Conservation (phyloP, 176 grass and related monocot genomes). For the Calamus simplicifolius region DNA sequence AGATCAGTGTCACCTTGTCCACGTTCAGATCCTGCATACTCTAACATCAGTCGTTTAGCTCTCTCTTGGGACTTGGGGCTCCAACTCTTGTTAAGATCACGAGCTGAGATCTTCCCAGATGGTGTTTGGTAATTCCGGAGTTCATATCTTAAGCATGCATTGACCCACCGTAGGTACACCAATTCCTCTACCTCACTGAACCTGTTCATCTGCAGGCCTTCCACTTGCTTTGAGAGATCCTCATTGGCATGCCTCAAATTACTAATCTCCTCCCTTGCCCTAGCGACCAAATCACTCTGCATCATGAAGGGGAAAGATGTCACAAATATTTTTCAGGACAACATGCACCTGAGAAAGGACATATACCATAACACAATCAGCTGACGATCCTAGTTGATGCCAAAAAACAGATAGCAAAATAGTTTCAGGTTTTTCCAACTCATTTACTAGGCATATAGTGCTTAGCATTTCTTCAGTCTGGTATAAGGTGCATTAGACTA, state of each 20-base stretch:
- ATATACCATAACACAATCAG: too few species aligned
- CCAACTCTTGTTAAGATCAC: constrained; percentile 72
- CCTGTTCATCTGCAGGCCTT: constrained; percentile 89
- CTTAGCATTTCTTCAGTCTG: too few species aligned
- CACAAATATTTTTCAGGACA: too few species aligned
- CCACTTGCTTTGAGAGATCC: constrained; percentile 91
- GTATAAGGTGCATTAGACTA: too few species aligned
- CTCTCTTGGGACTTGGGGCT: constrained; percentile 83
- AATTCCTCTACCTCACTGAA: constrained; percentile 95
- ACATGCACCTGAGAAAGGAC: too few species aligned
- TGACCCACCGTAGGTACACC: constrained; percentile 94
- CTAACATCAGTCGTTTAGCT: constrained; percentile 75
- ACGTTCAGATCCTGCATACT: constrained; percentile 84
- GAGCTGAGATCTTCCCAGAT: constrained; percentile 57
- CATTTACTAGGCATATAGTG: too few species aligned
- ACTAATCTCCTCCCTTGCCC: constrained; percentile 67
- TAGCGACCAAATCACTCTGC: constrained; percentile 66
- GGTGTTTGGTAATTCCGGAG: constrained; percentile 72
- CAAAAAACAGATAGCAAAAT: too few species aligned
- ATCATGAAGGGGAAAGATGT: neutral
- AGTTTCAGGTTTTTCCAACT: too few species aligned
- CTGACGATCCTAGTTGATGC: too few species aligned
- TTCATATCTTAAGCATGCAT: constrained; percentile 80
- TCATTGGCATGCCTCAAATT: constrained; percentile 62
- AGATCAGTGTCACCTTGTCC: constrained; percentile 84